Percentiles rank a stretch among this genome's conserved stretches.
Evolutionary conservation across 345 rosid genomes (phyloP).

Genomic region (Gossypioides kirkii): DNA sequence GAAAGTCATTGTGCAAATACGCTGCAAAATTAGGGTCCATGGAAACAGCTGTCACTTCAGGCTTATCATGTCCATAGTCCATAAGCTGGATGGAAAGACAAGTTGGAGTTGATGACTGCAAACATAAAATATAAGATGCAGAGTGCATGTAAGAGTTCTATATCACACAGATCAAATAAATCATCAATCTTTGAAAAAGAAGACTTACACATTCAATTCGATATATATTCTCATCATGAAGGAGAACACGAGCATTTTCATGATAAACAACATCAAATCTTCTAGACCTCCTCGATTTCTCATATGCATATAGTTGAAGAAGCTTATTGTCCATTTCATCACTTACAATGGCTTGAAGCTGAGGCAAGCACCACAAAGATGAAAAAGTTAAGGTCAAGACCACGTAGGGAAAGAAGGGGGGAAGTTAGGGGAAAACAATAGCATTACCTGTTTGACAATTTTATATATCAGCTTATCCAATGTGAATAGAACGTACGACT

Average conservation of each 20-base stretch:
- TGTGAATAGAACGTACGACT: conserved; percentile 88
- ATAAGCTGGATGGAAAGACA: conserved; percentile 77
- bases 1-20: conserved; percentile 68
- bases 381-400: not conserved
- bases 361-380: conserved; percentile 18
- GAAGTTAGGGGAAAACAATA: not conserved
- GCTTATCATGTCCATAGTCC: conserved; percentile 85
- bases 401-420: not conserved
- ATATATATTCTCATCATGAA: conserved; percentile 82
- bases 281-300: conserved; percentile 70
- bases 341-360: conserved; percentile 82
- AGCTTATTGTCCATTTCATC: conserved; percentile 93
- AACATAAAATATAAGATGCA: not conserved
- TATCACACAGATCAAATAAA: not conserved
- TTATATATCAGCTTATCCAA: conserved; percentile 88
- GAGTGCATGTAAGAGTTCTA: not conserved
- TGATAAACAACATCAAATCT: conserved; percentile 71
- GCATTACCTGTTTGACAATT: conserved; percentile 78
- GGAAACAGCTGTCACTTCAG: conserved; percentile 81
- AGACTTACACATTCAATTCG: conserved; percentile 88
- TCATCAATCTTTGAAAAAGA: not conserved
- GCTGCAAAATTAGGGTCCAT: conserved; percentile 80
- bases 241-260: conserved; percentile 78
- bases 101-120: conserved; percentile 61
- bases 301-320: conserved; percentile 75